phyloP scores from a whole-genome alignment of 257 asterid species.

The Haberlea rhodopensis region DNA sequence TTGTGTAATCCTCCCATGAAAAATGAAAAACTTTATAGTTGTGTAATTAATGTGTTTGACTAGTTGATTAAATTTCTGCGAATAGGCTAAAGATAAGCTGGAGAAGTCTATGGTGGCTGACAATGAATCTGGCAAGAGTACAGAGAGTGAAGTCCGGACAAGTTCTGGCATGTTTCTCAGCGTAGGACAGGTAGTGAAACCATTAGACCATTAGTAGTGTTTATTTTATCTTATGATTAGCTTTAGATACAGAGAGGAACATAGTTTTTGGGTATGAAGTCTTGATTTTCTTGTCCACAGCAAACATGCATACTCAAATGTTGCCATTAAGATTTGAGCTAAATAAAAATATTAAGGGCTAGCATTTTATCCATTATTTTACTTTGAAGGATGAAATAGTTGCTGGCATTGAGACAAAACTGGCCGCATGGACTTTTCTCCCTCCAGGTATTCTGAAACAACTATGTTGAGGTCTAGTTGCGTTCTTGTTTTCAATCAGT shows the following conservation, averaged over 20 bases:
- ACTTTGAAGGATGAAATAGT: slow-evolving; percentile 54
- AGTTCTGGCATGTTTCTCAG: too few species aligned
- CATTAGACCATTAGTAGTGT: not conserved
- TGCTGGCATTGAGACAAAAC: slow-evolving; percentile 50
- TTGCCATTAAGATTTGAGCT: not conserved
- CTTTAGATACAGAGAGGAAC: too few species aligned
- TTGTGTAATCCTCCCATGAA: not conserved
- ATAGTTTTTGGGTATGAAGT: not conserved
- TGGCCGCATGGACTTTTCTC: slow-evolving; percentile 78
- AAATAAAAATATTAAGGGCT: too few species aligned
- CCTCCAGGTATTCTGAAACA: slow-evolving; percentile 49
- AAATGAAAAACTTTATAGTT: too few species aligned
- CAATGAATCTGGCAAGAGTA: slow-evolving; percentile 38
- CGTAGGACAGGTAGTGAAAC: slow-evolving; percentile 32
- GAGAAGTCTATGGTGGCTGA: too few species aligned
- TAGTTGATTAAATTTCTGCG: slow-evolving; percentile 25
- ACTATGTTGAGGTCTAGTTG: not conserved
- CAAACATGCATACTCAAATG: not conserved
- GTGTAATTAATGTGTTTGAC: too few species aligned
- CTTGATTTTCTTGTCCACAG: too few species aligned
- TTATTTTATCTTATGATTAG: slow-evolving; percentile 3
- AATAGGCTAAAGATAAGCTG: too few species aligned
- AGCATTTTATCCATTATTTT: not conserved
- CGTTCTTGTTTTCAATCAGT: slow-evolving; percentile 4
- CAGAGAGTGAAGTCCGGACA: too few species aligned